Conservation (phyloP, 2,329 filamentous ascomycete species). For the Alternaria sp. region DNA sequence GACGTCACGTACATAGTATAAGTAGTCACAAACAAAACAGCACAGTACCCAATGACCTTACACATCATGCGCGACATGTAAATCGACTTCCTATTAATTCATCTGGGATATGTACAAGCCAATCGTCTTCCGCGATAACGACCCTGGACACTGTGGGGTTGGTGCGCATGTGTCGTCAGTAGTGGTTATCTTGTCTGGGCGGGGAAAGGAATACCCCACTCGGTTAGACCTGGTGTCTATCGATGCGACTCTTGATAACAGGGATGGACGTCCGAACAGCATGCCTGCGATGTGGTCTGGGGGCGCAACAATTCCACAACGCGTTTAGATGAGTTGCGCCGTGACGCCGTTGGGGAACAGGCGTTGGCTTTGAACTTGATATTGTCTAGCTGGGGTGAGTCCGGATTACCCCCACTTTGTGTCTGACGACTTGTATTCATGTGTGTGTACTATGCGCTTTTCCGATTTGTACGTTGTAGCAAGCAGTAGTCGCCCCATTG, state of each 20-base stretch:
- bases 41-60: neutral
- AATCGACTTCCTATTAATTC: slow-evolving; percentile 10
- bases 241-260: neutral
- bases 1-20: neutral
- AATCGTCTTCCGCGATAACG: slow-evolving; percentile 18
- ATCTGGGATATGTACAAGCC: neutral
- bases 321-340: neutral
- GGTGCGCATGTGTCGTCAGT: slow-evolving; percentile 18
- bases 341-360: neutral
- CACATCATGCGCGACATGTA: slow-evolving; percentile 12
- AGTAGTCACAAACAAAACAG: neutral
- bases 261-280: neutral
- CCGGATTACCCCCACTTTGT: neutral
- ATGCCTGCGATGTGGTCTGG: neutral
- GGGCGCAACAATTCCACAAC: neutral
- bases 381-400: neutral
- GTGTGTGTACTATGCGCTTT: neutral
- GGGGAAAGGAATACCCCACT: slow-evolving; percentile 32
- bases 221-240: slow-evolving; percentile 16
- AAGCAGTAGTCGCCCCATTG: slow-evolving; percentile 92
- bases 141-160: slow-evolving; percentile 22
- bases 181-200: slow-evolving; percentile 7
- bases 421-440: too few species aligned
- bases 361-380: neutral
- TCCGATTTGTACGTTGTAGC: slow-evolving; percentile 59